Conservation (phyloP, 495 filamentous ascomycete species). For the Talaromyces liani region DNA sequence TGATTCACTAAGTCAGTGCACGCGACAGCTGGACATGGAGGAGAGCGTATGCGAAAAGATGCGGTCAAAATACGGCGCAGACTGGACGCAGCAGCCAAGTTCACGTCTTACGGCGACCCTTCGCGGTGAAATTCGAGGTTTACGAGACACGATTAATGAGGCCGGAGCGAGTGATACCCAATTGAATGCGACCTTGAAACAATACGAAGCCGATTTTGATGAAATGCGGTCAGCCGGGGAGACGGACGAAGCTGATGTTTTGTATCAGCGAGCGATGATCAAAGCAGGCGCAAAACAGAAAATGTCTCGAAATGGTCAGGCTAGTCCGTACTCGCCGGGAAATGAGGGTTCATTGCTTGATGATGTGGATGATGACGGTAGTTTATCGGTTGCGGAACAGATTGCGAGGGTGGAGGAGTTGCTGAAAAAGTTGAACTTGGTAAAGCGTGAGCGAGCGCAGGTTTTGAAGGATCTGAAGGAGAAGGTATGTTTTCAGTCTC, state of each 20-base stretch:
- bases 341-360: slow-evolving; percentile 79
- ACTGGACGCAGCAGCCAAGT: slow-evolving; percentile 97
- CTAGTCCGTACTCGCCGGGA: slow-evolving; percentile 43
- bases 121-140: slow-evolving; percentile 76
- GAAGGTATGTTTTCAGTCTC: slow-evolving; percentile 50
- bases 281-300: slow-evolving; percentile 54
- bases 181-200: slow-evolving; percentile 72
- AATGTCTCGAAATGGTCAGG: slow-evolving; percentile 53
- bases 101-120: slow-evolving; percentile 80
- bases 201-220: slow-evolving; percentile 81
- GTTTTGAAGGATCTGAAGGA: slow-evolving; percentile 96
- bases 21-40: slow-evolving; percentile 87
- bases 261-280: slow-evolving; percentile 79
- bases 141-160: slow-evolving; percentile 81
- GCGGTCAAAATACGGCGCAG: slow-evolving; percentile 90
- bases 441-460: slow-evolving; percentile 83
- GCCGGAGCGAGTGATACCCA: slow-evolving; percentile 83
- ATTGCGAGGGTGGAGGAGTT: slow-evolving; percentile 85
- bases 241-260: slow-evolving; percentile 77
- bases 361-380: slow-evolving; percentile 78
- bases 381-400: slow-evolving; percentile 78
- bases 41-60: slow-evolving; percentile 99
- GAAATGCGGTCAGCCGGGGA: slow-evolving; percentile 92
- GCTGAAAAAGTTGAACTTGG: slow-evolving; percentile 80
- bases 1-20: slow-evolving; percentile 64